Conservation (phyloP, 176 grass and related monocot species). For the Phyllostachys edulis region DNA sequence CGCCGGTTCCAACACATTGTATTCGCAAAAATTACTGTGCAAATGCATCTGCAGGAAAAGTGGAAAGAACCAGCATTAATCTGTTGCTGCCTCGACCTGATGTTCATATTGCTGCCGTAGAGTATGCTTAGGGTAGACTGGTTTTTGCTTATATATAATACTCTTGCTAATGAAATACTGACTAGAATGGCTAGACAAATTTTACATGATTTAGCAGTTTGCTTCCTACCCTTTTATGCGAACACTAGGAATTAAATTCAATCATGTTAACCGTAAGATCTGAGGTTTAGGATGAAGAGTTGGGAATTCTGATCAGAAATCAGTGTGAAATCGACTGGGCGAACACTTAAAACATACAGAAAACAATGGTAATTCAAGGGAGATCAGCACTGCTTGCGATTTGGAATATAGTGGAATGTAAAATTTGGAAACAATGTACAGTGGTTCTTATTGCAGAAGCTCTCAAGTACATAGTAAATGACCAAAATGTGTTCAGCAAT, state of each 20-base stretch:
- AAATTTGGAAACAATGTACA: neutral
- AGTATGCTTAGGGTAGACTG: too few relatives aligned
- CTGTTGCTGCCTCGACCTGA: neutral
- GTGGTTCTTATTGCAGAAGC: neutral
- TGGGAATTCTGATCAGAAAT: neutral
- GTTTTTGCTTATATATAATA: neutral
- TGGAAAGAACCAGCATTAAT: neutral
- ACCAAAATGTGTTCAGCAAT: neutral
- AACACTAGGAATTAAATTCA: neutral
- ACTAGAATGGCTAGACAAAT: neutral
- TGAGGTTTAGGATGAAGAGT: neutral
- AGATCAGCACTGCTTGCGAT: neutral
- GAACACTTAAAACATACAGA: neutral
- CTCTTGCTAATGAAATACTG: neutral
- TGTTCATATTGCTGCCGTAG: neutral
- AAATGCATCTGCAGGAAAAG: neutral
- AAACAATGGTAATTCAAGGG: neutral
- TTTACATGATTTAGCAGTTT: neutral
- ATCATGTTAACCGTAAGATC: neutral
- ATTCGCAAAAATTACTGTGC: neutral
- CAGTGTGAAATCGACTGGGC: neutral
- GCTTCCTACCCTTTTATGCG: neutral
- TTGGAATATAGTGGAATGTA: too few relatives aligned
- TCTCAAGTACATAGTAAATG: neutral
- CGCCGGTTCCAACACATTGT: too few relatives aligned